These are phyloP conservation scores for Friedmanniomyces simplex DNA, from an alignment of 495 filamentous ascomycete species.

Conservation along the genomic window DNA sequence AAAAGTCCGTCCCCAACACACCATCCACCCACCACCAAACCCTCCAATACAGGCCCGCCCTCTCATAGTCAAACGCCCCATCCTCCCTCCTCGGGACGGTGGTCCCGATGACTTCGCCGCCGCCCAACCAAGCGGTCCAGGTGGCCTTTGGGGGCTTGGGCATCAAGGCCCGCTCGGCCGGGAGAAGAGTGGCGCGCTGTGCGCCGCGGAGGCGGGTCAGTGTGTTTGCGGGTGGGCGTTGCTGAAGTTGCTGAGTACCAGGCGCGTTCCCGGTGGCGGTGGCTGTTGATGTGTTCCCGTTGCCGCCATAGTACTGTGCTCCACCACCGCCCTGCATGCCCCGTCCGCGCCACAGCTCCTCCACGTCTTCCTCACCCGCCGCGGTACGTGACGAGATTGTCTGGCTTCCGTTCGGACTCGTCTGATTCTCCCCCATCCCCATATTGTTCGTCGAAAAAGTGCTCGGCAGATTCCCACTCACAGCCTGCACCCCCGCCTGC, in stretches of 20 bases:
- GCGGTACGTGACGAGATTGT: slow-evolving; percentile 51
- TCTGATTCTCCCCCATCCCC: background rate
- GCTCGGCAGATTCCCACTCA: slow-evolving; percentile 8
- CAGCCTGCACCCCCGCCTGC: slow-evolving; percentile 18
- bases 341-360: background rate
- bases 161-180: slow-evolving; percentile 29
- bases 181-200: slow-evolving; percentile 23
- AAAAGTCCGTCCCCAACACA: slow-evolving; percentile 31
- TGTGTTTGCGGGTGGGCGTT: background rate
- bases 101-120: slow-evolving; percentile 68
- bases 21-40: slow-evolving; percentile 28
- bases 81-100: slow-evolving; percentile 64
- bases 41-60: slow-evolving; percentile 69
- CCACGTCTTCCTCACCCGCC: slow-evolving; percentile 26
- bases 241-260: background rate
- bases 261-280: background rate
- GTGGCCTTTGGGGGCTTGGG: slow-evolving; percentile 27
- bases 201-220: slow-evolving; percentile 24
- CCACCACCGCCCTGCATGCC: background rate
- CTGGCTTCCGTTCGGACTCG: slow-evolving; percentile 4
- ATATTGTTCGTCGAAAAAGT: slow-evolving; percentile 12
- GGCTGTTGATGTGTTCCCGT: background rate
- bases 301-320: background rate
- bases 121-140: slow-evolving; percentile 36
- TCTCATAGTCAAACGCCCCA: slow-evolving; percentile 67